Evolutionary conservation across 2,329 filamentous ascomycete genomes (phyloP).

Genomic region (Aspergillus sp.): DNA sequence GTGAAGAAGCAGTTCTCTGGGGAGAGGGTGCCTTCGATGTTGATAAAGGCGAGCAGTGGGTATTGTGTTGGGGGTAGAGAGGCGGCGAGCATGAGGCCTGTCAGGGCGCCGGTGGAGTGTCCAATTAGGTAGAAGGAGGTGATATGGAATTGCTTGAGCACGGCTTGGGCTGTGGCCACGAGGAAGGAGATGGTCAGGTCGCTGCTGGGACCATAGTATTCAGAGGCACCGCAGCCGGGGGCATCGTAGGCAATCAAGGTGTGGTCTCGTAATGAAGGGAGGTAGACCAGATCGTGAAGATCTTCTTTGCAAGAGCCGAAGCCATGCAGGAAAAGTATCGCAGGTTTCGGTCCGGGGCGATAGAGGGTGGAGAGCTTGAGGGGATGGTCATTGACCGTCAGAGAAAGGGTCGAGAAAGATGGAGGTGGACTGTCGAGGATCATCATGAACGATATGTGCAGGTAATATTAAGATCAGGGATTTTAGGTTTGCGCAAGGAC

Average conservation of each 20-base stretch:
- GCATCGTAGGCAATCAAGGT: constrained; percentile 6
- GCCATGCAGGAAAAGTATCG: constrained; percentile 3
- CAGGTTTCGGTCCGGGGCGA: not conserved
- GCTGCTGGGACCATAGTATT: not conserved
- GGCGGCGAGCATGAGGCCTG: not conserved
- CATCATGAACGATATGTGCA: not conserved
- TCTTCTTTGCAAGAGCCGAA: constrained; percentile 9
- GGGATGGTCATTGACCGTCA: not conserved
- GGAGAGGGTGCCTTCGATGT: constrained; percentile 6
- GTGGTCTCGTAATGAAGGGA: not conserved
- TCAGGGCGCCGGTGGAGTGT: constrained; percentile 1
- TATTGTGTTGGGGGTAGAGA: not conserved
- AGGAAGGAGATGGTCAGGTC: constrained; percentile 2
- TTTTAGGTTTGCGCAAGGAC: no score
- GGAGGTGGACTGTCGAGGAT: not conserved
- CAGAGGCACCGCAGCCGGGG: not conserved
- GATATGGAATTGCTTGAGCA: not conserved
- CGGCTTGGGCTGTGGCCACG: constrained; percentile 1
- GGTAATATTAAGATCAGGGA: no score
- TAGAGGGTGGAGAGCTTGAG: constrained; percentile 1
- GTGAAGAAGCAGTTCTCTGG: not conserved
- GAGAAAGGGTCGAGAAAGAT: not conserved
- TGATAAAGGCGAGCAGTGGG: not conserved
- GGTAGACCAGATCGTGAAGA: constrained; percentile 5
- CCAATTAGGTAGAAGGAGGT: not conserved